Conservation (phyloP, 202 grass and related monocot genomes). For the Digitaria exilis region DNA sequence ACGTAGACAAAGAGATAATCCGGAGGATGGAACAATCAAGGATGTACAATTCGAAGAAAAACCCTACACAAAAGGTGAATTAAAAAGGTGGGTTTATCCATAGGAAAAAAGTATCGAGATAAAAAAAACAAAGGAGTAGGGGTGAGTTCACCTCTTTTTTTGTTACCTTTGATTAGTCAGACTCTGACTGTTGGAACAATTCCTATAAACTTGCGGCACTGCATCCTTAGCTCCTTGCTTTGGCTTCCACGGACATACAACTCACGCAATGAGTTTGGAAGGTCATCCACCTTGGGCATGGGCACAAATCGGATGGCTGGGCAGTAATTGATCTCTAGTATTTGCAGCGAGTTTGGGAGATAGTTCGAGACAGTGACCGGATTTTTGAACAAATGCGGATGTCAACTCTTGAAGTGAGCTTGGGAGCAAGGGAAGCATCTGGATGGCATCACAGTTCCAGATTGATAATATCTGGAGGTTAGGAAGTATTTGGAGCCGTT, state of each 20-base stretch:
- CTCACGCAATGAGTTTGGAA: background rate
- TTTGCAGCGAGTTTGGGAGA: background rate
- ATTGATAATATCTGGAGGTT: background rate
- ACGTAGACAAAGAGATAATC: too few species aligned
- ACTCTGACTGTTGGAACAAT: background rate
- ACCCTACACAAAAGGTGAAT: too few species aligned
- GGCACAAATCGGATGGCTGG: too few species aligned
- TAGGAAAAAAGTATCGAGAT: too few species aligned
- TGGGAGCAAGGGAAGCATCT: background rate
- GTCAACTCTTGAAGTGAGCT: background rate
- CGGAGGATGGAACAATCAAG: too few species aligned
- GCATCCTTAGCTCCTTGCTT: background rate
- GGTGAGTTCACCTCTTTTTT: too few species aligned
- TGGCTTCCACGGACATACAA: accelerated
- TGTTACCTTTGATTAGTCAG: background rate
- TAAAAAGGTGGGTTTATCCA: too few species aligned
- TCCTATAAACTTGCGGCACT: background rate
- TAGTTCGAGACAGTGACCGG: background rate
- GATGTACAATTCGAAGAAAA: too few species aligned
- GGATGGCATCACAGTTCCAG: background rate
- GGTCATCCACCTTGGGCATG: background rate
- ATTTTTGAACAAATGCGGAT: background rate
- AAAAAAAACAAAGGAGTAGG: too few species aligned
- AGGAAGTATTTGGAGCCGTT: background rate
- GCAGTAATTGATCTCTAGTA: background rate